phyloP scores from a whole-genome alignment of 2,329 filamentous ascomycete species.

The Hymenoscyphus linearis region DNA sequence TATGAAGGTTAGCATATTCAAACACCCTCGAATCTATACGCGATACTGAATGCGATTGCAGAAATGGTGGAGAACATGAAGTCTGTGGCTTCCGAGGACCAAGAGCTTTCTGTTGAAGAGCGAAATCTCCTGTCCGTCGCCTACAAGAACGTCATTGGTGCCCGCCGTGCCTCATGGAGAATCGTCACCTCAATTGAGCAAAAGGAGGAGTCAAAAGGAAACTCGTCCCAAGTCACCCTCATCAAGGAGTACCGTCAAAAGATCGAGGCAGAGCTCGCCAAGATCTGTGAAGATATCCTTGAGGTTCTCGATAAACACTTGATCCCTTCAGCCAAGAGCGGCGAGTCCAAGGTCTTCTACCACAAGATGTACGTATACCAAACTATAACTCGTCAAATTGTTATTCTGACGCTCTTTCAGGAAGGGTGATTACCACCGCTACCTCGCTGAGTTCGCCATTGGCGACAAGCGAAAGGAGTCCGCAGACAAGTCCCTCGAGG shows the following conservation, averaged over 20 bases:
- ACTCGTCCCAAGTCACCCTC: constrained; percentile 78
- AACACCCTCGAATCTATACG: constrained; percentile 2
- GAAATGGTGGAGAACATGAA: constrained; percentile 99
- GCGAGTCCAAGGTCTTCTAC: constrained; percentile 99
- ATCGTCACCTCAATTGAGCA: constrained; percentile 98
- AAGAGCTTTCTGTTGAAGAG: constrained; percentile 84
- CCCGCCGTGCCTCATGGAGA: constrained; percentile 95
- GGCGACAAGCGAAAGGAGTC: constrained; percentile 94
- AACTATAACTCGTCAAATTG: not conserved
- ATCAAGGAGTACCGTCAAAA: constrained; percentile 99
- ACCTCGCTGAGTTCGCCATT: constrained; percentile 93
- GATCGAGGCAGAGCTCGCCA: constrained; percentile 93
- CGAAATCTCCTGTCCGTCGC: constrained; percentile 95
- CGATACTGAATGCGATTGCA: constrained; percentile 38
- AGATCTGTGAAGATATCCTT: constrained; percentile 97
- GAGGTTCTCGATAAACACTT: constrained; percentile 91
- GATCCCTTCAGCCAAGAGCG: constrained; percentile 88
- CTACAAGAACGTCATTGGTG: constrained; percentile 99
- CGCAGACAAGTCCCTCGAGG: constrained; percentile 90
- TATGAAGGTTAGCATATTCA: constrained; percentile 79
- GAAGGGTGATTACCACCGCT: constrained; percentile 99
- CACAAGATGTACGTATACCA: constrained; percentile 82
- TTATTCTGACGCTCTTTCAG: constrained; percentile 41
- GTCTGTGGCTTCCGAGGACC: constrained; percentile 84
- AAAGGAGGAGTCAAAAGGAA: constrained; percentile 99